phyloP scores from a whole-genome alignment of 352 stramenopile genomes.

The Phytopythium aichiense region DNA sequence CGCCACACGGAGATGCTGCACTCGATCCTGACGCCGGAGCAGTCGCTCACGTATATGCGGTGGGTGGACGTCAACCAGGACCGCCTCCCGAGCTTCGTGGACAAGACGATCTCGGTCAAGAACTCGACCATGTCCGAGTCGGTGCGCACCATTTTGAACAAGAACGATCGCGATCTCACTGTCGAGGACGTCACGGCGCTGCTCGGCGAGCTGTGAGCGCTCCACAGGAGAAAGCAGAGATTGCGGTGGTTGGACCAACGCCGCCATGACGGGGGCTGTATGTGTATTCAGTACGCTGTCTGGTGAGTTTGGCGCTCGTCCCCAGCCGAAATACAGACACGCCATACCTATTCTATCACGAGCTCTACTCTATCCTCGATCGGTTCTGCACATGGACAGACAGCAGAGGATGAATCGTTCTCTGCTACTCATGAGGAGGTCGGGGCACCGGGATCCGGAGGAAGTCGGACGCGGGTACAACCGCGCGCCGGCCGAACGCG shows the following conservation, averaged over 20 bases:
- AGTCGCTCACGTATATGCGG: constrained; percentile 78
- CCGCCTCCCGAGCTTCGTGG: constrained; percentile 55
- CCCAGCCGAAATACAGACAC: background rate
- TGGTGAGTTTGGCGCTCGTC: background rate
- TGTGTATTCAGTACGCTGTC: background rate
- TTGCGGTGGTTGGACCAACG: background rate
- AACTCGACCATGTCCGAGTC: constrained; percentile 52
- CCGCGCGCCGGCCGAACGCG: constrained; percentile 55
- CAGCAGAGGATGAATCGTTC: background rate
- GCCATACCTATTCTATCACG: background rate
- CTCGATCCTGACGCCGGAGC: constrained; percentile 81
- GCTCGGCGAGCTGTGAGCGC: constrained; percentile 51
- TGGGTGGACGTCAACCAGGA: constrained; percentile 84
- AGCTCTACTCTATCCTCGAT: background rate
- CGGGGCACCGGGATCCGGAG: constrained; percentile 72
- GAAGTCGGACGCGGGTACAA: constrained; percentile 77
- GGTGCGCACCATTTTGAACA: constrained; percentile 75
- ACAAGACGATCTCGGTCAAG: constrained; percentile 52
- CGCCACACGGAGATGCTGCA: constrained; percentile 76
- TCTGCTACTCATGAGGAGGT: constrained; percentile 31
- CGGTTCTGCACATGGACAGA: background rate
- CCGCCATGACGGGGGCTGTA: background rate
- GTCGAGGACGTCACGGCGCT: constrained; percentile 83
- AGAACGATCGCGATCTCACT: constrained; percentile 81
- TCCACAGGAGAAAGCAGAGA: background rate